phyloP scores from a whole-genome alignment of 441 rosid species.

The Erysimum pusillum region DNA sequence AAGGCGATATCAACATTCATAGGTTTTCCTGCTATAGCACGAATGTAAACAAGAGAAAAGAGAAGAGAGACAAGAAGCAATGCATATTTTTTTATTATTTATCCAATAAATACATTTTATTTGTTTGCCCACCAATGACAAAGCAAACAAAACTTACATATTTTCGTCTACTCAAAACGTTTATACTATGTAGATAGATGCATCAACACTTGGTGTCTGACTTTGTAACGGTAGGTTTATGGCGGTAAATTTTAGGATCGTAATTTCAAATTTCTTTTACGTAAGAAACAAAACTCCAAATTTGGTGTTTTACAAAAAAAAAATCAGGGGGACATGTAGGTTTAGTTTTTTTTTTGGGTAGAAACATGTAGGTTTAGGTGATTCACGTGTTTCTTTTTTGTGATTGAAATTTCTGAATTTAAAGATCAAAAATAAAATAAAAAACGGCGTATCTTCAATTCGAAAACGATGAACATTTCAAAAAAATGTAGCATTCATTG shows the following conservation, averaged over 20 bases:
- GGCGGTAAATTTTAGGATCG: background rate
- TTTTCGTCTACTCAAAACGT: background rate
- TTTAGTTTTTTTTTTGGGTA: no score
- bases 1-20: conserved; percentile 9
- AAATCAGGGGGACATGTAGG: background rate
- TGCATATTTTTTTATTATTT: background rate
- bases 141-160: background rate
- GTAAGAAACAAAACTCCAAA: no score
- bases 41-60: background rate
- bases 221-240: conserved; percentile 11
- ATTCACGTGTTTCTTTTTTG: background rate
- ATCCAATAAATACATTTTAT: background rate
- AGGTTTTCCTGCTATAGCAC: background rate
- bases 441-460: background rate
- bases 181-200: background rate
- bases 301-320: background rate
- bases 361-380: background rate
- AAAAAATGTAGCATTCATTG: no score
- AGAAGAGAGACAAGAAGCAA: background rate
- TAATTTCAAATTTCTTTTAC: no score
- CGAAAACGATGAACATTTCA: conserved; percentile 3
- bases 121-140: conserved; percentile 18
- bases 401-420: background rate
- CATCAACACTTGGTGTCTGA: background rate
- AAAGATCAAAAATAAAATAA: conserved; percentile 9